Conservation (phyloP, 2,329 filamentous ascomycete genomes). For the Venturia asperata region DNA sequence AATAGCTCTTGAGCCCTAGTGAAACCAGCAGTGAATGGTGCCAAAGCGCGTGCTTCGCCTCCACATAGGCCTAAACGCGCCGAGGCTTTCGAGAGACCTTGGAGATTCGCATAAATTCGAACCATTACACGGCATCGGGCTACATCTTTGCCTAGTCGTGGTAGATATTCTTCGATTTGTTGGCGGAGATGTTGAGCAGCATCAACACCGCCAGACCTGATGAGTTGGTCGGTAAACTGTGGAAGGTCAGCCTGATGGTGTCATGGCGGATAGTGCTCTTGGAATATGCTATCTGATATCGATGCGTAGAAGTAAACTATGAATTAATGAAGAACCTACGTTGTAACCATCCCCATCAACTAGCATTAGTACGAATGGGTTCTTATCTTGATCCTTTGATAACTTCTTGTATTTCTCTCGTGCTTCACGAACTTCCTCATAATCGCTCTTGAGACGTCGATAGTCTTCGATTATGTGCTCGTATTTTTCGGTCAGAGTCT, state of each 20-base stretch:
- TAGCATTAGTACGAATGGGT: constrained; percentile 54
- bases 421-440: constrained; percentile 49
- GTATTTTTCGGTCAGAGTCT: constrained; percentile 34
- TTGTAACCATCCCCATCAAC: constrained; percentile 57
- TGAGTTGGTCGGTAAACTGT: constrained; percentile 43
- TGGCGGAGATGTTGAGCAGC: constrained; percentile 50
- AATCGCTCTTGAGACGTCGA: constrained; percentile 49
- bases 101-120: constrained; percentile 51
- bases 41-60: constrained; percentile 49
- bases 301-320: too few relatives aligned
- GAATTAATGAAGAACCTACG: constrained; percentile 21
- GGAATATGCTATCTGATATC: neutral
- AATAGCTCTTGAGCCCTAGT: constrained; percentile 51
- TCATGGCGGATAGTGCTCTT: too few relatives aligned
- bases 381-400: constrained; percentile 39
- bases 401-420: constrained; percentile 51
- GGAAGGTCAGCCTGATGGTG: neutral
- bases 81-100: constrained; percentile 45
- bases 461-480: constrained; percentile 47
- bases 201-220: constrained; percentile 47
- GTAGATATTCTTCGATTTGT: constrained; percentile 42
- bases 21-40: constrained; percentile 51
- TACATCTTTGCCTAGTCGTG: constrained; percentile 38
- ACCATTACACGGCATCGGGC: constrained; percentile 49
- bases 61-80: constrained; percentile 45